Conservation (phyloP, 805 yeast species). For the Yamadazyma takamatsuzukensis region DNA sequence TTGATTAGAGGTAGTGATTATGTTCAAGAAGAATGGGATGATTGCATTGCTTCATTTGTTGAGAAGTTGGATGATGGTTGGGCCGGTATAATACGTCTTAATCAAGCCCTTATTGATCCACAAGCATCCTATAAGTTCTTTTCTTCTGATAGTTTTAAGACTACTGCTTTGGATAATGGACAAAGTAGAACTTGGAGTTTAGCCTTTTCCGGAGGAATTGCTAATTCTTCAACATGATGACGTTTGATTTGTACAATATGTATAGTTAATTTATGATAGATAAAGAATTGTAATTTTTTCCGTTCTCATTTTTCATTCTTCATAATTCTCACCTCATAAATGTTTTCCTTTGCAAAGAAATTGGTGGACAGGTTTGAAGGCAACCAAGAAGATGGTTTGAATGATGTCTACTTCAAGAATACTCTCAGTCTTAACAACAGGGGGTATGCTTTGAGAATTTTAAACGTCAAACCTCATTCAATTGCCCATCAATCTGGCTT, state of each 20-base stretch:
- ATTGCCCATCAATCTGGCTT: constrained; percentile 37
- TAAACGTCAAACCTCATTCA: constrained; percentile 37
- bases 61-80: constrained; percentile 56
- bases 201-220: constrained; percentile 54
- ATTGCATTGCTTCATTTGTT: constrained; percentile 43
- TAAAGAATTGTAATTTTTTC: background rate
- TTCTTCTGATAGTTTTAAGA: constrained; percentile 18
- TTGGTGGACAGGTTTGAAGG: constrained; percentile 40
- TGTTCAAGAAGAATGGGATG: constrained; percentile 61
- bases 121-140: constrained; percentile 58
- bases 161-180: constrained; percentile 52
- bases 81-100: constrained; percentile 70
- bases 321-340: constrained; percentile 8
- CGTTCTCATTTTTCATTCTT: background rate
- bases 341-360: constrained; percentile 45
- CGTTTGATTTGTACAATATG: background rate
- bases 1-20: constrained; percentile 52
- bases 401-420: constrained; percentile 35
- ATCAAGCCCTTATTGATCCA: constrained; percentile 75
- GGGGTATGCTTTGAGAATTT: constrained; percentile 39
- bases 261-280: too few relatives aligned
- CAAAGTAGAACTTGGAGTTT: constrained; percentile 61
- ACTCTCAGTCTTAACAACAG: constrained; percentile 31
- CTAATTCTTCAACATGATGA: constrained; percentile 12
- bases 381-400: constrained; percentile 9